Evolutionary conservation across 371 early-diverging fungal genomes (phyloP).

Genomic region (Mucor irregularis): DNA sequence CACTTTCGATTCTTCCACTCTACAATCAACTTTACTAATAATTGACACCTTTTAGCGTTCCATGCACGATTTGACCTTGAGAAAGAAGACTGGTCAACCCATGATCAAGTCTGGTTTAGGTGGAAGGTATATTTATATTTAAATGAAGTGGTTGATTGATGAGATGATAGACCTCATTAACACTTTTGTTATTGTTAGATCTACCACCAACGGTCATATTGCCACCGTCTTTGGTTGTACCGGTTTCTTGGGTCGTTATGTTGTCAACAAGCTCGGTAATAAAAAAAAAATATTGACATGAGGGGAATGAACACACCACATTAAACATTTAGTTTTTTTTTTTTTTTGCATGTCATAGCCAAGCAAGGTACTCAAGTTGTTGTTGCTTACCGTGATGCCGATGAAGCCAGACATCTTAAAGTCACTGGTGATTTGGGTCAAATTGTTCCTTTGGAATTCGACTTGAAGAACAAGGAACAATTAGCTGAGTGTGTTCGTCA

Average conservation of each 20-base stretch:
- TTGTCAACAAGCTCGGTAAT: conserved; percentile 87
- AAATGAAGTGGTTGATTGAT: too few relatives aligned
- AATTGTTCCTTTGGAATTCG: conserved; percentile 89
- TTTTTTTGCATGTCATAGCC: conserved; percentile 22
- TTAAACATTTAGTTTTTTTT: neutral
- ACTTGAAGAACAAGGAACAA: conserved; percentile 82
- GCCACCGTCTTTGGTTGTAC: conserved; percentile 96
- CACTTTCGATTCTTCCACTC: neutral
- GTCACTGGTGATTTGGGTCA: conserved; percentile 95
- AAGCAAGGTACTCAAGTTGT: conserved; percentile 88
- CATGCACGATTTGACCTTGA: conserved; percentile 67
- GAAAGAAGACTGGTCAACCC: conserved; percentile 70
- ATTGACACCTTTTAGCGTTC: too few relatives aligned
- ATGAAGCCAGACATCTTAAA: conserved; percentile 87
- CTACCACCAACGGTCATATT: conserved; percentile 80
- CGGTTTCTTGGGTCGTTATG: conserved; percentile 94
- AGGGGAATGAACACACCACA: neutral
- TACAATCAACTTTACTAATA: neutral
- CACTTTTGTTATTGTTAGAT: conserved; percentile 31
- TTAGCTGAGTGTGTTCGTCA: conserved; percentile 86
- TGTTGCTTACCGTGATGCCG: conserved; percentile 88
- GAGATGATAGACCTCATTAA: neutral
- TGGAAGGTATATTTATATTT: conserved; percentile 77
- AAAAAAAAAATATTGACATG: neutral
- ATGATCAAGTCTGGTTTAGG: conserved; percentile 67